Conservation (phyloP, 2,329 filamentous ascomycete species). For the Ceratocystis lukuohia region DNA sequence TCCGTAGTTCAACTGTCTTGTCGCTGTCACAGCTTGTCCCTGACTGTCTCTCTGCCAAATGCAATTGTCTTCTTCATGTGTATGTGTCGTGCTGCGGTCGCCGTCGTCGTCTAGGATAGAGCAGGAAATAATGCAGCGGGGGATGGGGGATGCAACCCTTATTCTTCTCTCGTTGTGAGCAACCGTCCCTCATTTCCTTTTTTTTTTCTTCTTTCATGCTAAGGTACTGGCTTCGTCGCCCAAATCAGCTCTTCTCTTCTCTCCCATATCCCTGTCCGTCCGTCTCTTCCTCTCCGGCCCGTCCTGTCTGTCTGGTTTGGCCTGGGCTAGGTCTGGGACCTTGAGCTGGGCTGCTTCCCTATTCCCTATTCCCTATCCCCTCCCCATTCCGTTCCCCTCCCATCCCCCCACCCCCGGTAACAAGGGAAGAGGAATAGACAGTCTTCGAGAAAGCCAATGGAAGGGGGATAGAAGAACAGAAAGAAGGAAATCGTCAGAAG, state of each 20-base stretch:
- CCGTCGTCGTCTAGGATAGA: too few relatives aligned
- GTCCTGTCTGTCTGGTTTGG: neutral
- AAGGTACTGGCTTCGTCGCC: neutral
- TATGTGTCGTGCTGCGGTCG: too few relatives aligned
- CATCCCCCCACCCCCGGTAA: neutral
- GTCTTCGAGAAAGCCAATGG: neutral
- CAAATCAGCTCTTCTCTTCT: neutral
- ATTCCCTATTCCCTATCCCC: neutral
- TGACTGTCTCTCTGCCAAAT: too few relatives aligned
- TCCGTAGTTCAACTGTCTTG: too few relatives aligned
- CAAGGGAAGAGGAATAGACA: conserved; percentile 1
- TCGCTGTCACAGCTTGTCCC: too few relatives aligned
- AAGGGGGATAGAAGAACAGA: neutral
- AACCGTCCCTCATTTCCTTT: neutral
- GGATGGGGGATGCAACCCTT: too few relatives aligned
- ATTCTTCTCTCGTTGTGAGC: neutral
- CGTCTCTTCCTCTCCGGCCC: neutral
- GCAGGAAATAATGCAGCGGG: too few relatives aligned
- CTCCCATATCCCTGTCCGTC: neutral
- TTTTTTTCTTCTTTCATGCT: neutral
- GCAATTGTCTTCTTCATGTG: too few relatives aligned
- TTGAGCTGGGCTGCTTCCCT: neutral
- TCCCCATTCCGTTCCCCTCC: too few relatives aligned
- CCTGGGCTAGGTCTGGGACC: neutral
- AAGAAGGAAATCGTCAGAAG: neutral